Base-by-base conservation (phyloP, 352 stramenopile species). In the Phytophthora lateralis region DNA sequence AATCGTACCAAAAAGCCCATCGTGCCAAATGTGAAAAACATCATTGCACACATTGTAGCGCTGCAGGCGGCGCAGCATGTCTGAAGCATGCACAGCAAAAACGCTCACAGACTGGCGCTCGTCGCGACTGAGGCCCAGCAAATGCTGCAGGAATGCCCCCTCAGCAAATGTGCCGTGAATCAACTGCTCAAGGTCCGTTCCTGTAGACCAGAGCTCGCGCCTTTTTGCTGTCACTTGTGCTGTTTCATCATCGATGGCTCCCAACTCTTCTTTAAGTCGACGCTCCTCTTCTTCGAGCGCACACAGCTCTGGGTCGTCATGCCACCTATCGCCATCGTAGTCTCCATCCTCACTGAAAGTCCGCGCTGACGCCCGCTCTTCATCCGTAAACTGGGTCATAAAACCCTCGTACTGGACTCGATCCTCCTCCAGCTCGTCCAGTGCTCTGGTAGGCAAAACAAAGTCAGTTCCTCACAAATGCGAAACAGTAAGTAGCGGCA, bases 21-120 rank as follows among this genome's bases (percentile, higher is more conserved):
- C 86, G 69, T 96, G 91, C 90, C 90, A 97, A 48, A 97, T 96
- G 64, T 94, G 89, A 48, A 97, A 97, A 10, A 92, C 84, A 48
- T 97, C 90, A 55, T 97, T 97, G 66, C 86, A 89, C 5, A 96
- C 86, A 45, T 96, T 93, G 64, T 95, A 93, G 17, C 86, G 79
- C 69, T 93, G 84, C 21, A 95, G 63, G 10, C 82, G 78, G 3
- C 84, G 80, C 41, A 95, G 61, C 74, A 93, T 81, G 37, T 95
- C 85, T 17, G 81, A 91, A n/a, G 81, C 80, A 61, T 93, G 82
- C 8, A 91, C 81, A 9, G 78, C 82, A 43, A 93, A 93, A 3
- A 92, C 80, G 32, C 77, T 67, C 10, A 93, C 84, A 0, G 78
- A 91, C 32, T 93, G 78, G 3, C 82, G 82, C 54, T 95, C 85